phyloP scores from a whole-genome alignment of 1,284 basidiomycete genomes.

The Cystobasidium slooffiae region DNA sequence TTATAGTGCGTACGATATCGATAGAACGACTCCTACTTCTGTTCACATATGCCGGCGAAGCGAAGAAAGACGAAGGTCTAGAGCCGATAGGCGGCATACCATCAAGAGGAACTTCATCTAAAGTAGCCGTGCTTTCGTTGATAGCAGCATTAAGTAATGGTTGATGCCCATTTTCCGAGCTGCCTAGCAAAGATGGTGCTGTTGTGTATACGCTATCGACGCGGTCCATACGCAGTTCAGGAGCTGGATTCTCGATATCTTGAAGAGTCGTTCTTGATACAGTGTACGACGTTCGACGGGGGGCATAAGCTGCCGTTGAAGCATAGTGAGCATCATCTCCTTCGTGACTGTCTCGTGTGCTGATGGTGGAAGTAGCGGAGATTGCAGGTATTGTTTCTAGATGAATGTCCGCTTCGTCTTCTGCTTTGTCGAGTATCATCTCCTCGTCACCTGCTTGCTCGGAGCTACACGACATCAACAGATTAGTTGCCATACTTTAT shows the following conservation, averaged over 20 bases:
- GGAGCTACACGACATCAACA: conserved; percentile 1
- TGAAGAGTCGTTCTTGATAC: conserved; percentile 8
- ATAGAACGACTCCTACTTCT: conserved; percentile 35
- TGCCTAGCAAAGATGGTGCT: background rate
- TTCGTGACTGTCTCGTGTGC: background rate
- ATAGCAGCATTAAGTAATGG: background rate
- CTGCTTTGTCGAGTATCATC: conserved; percentile 37
- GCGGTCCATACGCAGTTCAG: conserved; percentile 33
- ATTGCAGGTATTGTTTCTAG: background rate
- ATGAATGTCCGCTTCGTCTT: conserved; percentile 5
- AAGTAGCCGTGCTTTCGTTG: conserved; percentile 17
- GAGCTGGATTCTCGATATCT: conserved; percentile 36
- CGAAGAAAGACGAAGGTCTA: conserved; percentile 21
- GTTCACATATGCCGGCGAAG: conserved; percentile 33
- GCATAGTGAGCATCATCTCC: conserved; percentile 16
- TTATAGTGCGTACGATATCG: conserved; percentile 15
- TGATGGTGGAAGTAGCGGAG: background rate
- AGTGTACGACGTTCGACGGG: conserved; percentile 1
- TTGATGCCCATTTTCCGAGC: conserved; percentile 17
- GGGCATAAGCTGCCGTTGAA: conserved; percentile 10
- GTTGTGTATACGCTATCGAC: conserved; percentile 15
- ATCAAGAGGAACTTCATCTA: conserved; percentile 30
- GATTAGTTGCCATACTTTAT: too few species aligned
- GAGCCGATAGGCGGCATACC: background rate
- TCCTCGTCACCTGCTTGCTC: conserved; percentile 37